These are phyloP conservation scores for Penicillium sp. DNA, from an alignment of 2,329 filamentous ascomycete genomes.

Conservation along the genomic window DNA sequence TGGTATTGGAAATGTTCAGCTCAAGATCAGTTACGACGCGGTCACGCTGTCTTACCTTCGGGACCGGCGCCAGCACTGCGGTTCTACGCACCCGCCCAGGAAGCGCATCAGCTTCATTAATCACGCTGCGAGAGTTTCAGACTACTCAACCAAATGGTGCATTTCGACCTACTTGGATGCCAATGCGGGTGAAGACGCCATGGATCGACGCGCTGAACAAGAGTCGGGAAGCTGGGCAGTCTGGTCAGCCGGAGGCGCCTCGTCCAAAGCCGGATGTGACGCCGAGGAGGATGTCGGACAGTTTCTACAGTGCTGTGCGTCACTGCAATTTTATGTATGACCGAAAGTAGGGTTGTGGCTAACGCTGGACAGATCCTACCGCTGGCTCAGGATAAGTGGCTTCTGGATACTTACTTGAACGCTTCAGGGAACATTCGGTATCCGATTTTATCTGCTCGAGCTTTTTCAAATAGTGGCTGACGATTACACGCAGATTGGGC, in stretches of 20 bases:
- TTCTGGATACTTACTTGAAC: slow-evolving; percentile 79
- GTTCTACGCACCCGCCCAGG: slow-evolving; percentile 15
- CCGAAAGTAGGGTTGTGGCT: slow-evolving; percentile 9
- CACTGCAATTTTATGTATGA: not conserved
- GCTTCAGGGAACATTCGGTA: slow-evolving; percentile 73
- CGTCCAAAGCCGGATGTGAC: slow-evolving; percentile 59
- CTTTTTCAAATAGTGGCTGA: slow-evolving; percentile 1
- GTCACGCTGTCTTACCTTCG: slow-evolving; percentile 27
- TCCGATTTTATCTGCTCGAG: slow-evolving; percentile 1
- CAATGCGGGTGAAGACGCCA: slow-evolving; percentile 66
- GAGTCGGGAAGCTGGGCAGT: slow-evolving; percentile 51
- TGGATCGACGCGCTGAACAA: slow-evolving; percentile 69
- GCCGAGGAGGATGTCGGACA: slow-evolving; percentile 73
- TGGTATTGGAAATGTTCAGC: slow-evolving; percentile 22
- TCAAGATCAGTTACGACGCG: slow-evolving; percentile 25
- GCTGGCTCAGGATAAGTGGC: slow-evolving; percentile 74
- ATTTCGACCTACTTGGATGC: slow-evolving; percentile 50
- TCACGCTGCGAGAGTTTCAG: slow-evolving; percentile 33
- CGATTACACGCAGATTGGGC: slow-evolving; percentile 57
- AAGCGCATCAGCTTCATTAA: slow-evolving; percentile 13
- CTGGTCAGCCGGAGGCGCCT: slow-evolving; percentile 26
- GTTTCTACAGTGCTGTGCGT: slow-evolving; percentile 69
- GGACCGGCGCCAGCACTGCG: slow-evolving; percentile 7
- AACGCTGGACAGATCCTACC: slow-evolving; percentile 61
- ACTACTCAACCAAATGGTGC: slow-evolving; percentile 31